Conservation (phyloP, 148 eudicot species). For the Silene uniflora region DNA sequence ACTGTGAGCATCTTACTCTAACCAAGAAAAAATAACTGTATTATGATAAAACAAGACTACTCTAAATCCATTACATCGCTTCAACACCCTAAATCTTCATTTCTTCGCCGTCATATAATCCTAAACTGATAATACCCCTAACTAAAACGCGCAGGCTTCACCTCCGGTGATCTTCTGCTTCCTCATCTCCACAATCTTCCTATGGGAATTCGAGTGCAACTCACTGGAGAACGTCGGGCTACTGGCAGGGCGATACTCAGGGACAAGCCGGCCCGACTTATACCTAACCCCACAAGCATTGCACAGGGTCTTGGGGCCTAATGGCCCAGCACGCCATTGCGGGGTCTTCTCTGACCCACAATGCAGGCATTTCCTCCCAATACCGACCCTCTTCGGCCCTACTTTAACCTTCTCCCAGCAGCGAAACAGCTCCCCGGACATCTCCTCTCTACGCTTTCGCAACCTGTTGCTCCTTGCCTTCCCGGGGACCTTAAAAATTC, state of each 20-base stretch:
- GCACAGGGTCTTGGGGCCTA: constrained; percentile 85
- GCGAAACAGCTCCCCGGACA: constrained; percentile 30
- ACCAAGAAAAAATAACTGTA: too few relatives aligned
- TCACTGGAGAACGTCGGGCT: constrained; percentile 73
- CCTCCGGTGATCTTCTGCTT: constrained; percentile 38
- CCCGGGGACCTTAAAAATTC: constrained; percentile 44
- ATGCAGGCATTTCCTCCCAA: constrained; percentile 70
- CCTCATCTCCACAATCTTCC: constrained; percentile 85
- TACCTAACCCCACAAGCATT: constrained; percentile 92
- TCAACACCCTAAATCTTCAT: background rate
- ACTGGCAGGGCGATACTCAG: constrained; percentile 80
- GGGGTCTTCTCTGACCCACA: constrained; percentile 81
- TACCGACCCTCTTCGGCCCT: constrained; percentile 7
- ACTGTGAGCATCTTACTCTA: background rate
- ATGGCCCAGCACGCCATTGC: constrained; percentile 85
- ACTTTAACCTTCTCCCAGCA: constrained; percentile 25
- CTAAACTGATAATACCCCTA: constrained; percentile 22
- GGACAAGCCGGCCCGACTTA: constrained; percentile 81
- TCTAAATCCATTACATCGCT: constrained; percentile 24
- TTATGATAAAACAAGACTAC: background rate
- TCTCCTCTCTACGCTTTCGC: constrained; percentile 30
- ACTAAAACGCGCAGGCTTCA: background rate
- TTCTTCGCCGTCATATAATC: background rate
- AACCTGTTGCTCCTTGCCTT: constrained; percentile 50
- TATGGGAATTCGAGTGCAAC: constrained; percentile 81